A percentile compares a stretch with the other conserved stretches of the same genome.
These are phyloP conservation scores for Mycena metata DNA, from an alignment of 768 basidiomycete genomes.

Conservation along the genomic window DNA sequence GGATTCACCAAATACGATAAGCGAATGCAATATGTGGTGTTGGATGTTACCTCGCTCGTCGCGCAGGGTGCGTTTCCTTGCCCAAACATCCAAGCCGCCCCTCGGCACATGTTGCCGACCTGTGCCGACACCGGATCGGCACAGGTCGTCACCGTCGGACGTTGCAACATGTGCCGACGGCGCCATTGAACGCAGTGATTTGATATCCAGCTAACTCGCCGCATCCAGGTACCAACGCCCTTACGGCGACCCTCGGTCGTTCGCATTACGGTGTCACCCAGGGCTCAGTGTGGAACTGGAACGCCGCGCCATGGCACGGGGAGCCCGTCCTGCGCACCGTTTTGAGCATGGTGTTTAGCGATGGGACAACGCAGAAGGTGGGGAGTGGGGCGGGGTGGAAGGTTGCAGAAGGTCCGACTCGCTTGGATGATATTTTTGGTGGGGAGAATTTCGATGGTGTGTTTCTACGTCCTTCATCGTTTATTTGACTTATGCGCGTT, in stretches of 20 bases:
- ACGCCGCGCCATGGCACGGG: conserved; percentile 47
- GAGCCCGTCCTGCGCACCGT: conserved; percentile 45
- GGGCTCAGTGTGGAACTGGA: conserved; percentile 50
- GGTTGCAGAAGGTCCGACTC: conserved; percentile 45
- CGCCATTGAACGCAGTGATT: too few relatives aligned
- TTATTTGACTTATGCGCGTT: too few relatives aligned
- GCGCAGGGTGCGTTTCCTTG: conserved; percentile 13
- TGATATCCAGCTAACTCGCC: not conserved
- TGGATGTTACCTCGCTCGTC: conserved; percentile 39
- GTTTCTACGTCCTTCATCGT: not conserved
- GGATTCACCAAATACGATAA: conserved; percentile 50
- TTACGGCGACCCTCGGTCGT: conserved; percentile 45
- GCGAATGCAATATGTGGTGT: conserved; percentile 44
- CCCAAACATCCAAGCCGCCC: too few relatives aligned
- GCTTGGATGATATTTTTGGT: conserved; percentile 48
- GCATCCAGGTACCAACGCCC: conserved; percentile 37
- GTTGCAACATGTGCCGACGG: too few relatives aligned
- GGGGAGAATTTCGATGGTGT: conserved; percentile 49
- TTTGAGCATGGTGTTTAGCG: conserved; percentile 44
- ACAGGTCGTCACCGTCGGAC: too few relatives aligned
- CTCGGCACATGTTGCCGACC: too few relatives aligned
- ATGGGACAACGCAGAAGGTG: conserved; percentile 41
- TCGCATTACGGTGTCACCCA: conserved; percentile 48
- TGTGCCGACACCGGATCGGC: too few relatives aligned
- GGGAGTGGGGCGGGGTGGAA: conserved; percentile 43